A percentile compares a stretch with the other conserved stretches of the same genome.
phyloP scores from a whole-genome alignment of 1,284 basidiomycete species.

The Vanrija pseudolonga region DNA sequence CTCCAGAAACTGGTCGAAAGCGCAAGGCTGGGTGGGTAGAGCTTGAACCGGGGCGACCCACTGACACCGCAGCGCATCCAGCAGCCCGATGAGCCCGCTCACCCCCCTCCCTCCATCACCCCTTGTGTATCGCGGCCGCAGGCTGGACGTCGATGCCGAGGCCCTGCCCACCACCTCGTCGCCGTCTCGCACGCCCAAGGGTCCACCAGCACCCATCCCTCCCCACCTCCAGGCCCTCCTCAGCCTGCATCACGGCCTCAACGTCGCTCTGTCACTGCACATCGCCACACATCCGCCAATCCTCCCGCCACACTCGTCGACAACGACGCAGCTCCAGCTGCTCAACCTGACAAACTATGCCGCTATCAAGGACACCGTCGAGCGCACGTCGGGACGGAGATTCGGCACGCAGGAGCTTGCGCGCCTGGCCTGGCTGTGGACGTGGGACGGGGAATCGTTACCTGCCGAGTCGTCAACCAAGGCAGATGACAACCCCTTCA shows the following conservation, averaged over 20 bases:
- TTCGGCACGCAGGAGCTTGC: conserved; percentile 44
- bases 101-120: conserved; percentile 1
- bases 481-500: conserved; percentile 23
- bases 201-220: conserved; percentile 25
- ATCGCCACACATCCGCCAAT: conserved; percentile 48
- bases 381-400: conserved; percentile 38
- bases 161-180: neutral
- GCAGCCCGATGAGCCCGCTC: neutral
- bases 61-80: neutral
- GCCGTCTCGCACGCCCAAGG: neutral
- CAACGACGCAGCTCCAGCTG: conserved; percentile 31
- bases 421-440: conserved; percentile 48
- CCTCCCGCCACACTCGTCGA: conserved; percentile 40
- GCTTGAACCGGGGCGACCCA: neutral
- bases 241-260: conserved; percentile 44
- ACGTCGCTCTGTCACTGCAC: conserved; percentile 45
- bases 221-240: conserved; percentile 43
- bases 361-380: conserved; percentile 43
- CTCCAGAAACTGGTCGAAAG: neutral
- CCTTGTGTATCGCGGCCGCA: neutral
- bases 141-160: neutral
- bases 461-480: conserved; percentile 23
- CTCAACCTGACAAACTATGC: conserved; percentile 44
- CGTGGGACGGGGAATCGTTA: conserved; percentile 42
- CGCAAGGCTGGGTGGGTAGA: neutral